A percentile compares a stretch with the other conserved stretches of the same genome.
phyloP scores from a whole-genome alignment of 2,329 filamentous ascomycete genomes.

The Diaporthe velutina region DNA sequence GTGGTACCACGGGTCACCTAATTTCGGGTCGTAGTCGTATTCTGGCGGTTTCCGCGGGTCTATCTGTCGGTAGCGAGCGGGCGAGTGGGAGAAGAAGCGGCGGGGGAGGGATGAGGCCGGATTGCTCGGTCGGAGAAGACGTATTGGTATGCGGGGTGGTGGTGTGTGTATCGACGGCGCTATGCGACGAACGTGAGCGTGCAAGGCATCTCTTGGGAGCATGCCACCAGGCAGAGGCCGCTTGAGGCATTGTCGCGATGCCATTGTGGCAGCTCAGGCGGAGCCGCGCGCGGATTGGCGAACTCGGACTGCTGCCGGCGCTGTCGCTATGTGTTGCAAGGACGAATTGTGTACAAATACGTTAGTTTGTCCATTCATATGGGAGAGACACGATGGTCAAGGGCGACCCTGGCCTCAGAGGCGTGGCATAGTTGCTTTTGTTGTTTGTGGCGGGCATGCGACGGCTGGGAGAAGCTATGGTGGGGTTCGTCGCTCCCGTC shows the following conservation, averaged over 20 bases:
- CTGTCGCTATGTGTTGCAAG: neutral
- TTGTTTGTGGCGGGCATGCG: neutral
- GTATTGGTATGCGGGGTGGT: neutral
- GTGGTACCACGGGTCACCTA: conserved; percentile 41
- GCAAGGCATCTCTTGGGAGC: neutral
- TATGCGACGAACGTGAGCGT: neutral
- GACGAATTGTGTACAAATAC: neutral
- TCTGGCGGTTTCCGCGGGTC: conserved; percentile 29
- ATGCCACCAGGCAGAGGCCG: neutral
- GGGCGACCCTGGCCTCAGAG: neutral
- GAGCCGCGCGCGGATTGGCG: neutral
- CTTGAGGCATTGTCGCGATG: conserved; percentile 28
- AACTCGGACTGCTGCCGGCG: neutral
- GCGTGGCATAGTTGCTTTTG: neutral
- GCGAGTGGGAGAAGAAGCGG: conserved; percentile 40
- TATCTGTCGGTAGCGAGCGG: conserved; percentile 24
- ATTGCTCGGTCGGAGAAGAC: neutral
- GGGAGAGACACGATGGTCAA: neutral
- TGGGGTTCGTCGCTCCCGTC: neutral
- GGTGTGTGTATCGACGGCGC: neutral
- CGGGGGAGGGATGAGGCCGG: neutral
- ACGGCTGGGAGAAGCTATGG: neutral
- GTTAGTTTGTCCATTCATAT: neutral
- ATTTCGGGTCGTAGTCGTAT: conserved; percentile 36
- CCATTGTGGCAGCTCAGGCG: conserved; percentile 26